phyloP scores from a whole-genome alignment of 1,139 yeast genomes.

The Pichiaceae sp. region DNA sequence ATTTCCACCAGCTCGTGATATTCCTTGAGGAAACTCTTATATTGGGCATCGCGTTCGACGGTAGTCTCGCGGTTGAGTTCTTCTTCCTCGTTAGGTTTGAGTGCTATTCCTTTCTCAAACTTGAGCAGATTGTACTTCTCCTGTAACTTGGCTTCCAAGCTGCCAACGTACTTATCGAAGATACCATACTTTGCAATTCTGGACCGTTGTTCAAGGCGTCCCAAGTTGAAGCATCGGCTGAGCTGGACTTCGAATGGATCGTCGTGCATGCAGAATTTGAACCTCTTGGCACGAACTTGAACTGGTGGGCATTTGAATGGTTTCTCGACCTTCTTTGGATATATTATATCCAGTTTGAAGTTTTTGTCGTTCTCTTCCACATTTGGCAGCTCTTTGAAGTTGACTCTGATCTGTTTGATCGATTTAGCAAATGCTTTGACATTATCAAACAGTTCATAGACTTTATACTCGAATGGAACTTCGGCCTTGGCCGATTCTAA shows the following conservation, averaged over 20 bases:
- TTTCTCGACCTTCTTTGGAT: conserved; percentile 26
- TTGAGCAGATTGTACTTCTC: conserved; percentile 13
- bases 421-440: conserved; percentile 50
- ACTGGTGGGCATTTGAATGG: conserved; percentile 42
- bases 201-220: conserved; percentile 59
- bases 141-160: conserved; percentile 18
- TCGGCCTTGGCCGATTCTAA: conserved; percentile 21
- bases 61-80: neutral
- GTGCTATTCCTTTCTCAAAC: conserved; percentile 4
- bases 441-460: conserved; percentile 56
- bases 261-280: conserved; percentile 59
- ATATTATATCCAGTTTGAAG: conserved; percentile 16
- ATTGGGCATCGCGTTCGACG: conserved; percentile 16
- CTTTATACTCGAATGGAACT: conserved; percentile 25
- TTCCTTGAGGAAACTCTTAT: conserved; percentile 14
- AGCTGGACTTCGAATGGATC: conserved; percentile 85
- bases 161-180: conserved; percentile 34
- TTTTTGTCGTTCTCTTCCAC: conserved; percentile 26
- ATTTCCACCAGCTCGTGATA: conserved; percentile 24
- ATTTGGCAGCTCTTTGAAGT: conserved; percentile 31
- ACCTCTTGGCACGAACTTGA: conserved; percentile 37
- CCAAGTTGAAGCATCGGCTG: conserved; percentile 63
- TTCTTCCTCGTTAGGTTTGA: neutral
- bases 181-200: conserved; percentile 50
- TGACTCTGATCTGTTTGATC: conserved; percentile 42